Evolutionary conservation across 768 basidiomycete species (phyloP), one percentile per base, ranked within the genome.

Genomic region (Leccinum longicurvipes): DNA sequence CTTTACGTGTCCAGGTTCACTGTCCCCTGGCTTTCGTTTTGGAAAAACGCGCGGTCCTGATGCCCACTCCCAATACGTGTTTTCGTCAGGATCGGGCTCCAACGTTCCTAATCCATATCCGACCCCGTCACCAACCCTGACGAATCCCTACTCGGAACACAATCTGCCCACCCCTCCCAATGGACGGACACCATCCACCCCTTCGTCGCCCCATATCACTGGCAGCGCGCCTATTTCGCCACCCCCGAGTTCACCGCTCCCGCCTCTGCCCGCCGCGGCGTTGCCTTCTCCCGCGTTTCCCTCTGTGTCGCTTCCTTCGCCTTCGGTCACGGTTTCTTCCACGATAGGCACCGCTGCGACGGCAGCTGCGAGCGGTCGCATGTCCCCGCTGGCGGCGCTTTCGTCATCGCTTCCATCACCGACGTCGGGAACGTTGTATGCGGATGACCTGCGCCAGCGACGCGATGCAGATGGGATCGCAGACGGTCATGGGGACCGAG

Each of bases 11-110:
- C 41, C 50, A 59, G 58, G 59, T 59, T 63, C 63, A 11, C 49
- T 62, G 14, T 65, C 60, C 1, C 63, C 56, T 25, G 62, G 62
- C 29, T 61, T 67, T 17, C 72, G 63, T 28, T 64, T 62, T 15
- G 47, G 47, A 8, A 48, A 19, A n/a, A 42, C 42, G 25, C 32
- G 49, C 9, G 48, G 53, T 7, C 29, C 44, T 6, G 24, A 29
- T 28, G 31, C 50, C 4, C 51, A 47, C 24, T 49, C 62, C 5
- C 65, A 64, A 34, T 68, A 68, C 47, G 41, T 45, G n/a, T 67
- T 66, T n/a, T 10, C 54, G 21, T 59, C 63, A 12, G 51, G 51
- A 15, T 61, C 60, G 15, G 41, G 58, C 0, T n/a, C 62, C 6
- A 53, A 36, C 12, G 48, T 34, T 44, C 56, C 65, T 6, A 58